Percentiles rank a stretch among this genome's conserved stretches.
Conservation (phyloP, 441 rosid species). For the Gossypium schwendimanii region DNA sequence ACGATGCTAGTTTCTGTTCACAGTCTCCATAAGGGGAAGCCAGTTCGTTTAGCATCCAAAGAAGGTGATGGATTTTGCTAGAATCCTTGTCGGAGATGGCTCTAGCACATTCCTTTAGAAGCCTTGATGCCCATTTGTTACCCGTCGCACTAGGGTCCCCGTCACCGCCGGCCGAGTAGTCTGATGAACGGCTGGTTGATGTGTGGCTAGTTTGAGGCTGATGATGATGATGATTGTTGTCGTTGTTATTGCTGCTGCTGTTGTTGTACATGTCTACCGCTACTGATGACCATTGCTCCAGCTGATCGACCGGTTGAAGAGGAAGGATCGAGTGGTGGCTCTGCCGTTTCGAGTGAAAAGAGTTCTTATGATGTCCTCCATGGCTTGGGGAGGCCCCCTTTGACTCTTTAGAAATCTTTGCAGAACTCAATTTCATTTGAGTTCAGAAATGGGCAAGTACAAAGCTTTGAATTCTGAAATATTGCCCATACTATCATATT, state of each 20-base stretch:
- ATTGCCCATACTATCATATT: conserved; percentile 15
- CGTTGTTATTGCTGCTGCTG: background rate
- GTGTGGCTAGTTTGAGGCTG: conserved; percentile 35
- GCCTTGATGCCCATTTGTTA: conserved; percentile 54
- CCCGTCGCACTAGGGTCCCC: conserved; percentile 17
- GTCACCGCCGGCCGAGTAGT: conserved; percentile 26
- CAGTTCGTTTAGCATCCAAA: conserved; percentile 70
- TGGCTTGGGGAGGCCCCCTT: conserved; percentile 30
- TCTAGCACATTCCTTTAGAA: conserved; percentile 59
- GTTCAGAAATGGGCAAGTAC: conserved; percentile 24
- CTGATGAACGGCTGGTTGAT: conserved; percentile 49
- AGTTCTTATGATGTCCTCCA: conserved; percentile 23
- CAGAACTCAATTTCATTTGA: conserved; percentile 22
- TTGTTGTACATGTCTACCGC: conserved; percentile 32
- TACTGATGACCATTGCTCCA: conserved; percentile 21
- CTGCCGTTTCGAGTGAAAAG: conserved; percentile 19
- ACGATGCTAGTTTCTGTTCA: conserved; percentile 59
- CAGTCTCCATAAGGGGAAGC: conserved; percentile 72
- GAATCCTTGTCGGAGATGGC: conserved; percentile 69
- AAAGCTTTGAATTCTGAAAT: conserved; percentile 15
- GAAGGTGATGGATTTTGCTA: conserved; percentile 52
- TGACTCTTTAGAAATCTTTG: conserved; percentile 22
- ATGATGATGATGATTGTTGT: conserved; percentile 19
- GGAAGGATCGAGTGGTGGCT: conserved; percentile 16
- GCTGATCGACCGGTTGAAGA: conserved; percentile 14